Conservation (phyloP, 2,329 filamentous ascomycete genomes). For the Exophiala oligosperma region DNA sequence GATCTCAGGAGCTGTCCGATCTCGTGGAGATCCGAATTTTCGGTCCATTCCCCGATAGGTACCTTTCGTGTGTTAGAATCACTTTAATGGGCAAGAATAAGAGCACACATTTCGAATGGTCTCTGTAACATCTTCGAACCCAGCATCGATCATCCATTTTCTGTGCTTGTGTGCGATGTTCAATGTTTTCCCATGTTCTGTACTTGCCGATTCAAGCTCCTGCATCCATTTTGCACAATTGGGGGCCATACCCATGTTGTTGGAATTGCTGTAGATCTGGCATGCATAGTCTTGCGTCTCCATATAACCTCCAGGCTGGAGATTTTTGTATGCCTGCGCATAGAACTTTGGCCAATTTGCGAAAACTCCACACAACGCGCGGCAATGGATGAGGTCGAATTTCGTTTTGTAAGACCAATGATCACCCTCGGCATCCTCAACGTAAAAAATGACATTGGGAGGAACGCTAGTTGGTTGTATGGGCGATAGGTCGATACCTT, state of each 20-base stretch:
- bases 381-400: conserved; percentile 35
- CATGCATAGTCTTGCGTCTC: conserved; percentile 14
- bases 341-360: conserved; percentile 27
- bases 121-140: conserved; percentile 28
- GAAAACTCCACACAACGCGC: conserved; percentile 32
- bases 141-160: conserved; percentile 25
- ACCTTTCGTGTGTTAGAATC: conserved; percentile 9
- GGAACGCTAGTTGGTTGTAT: conserved; percentile 35
- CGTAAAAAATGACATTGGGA: conserved; percentile 34
- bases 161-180: conserved; percentile 10
- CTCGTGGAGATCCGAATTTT: conserved; percentile 29
- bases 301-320: conserved; percentile 34
- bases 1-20: conserved; percentile 25
- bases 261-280: conserved; percentile 5
- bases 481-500: conserved; percentile 41
- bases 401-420: conserved; percentile 25
- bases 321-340: conserved; percentile 27
- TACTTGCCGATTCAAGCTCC: conserved; percentile 1
- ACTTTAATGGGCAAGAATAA: background rate
- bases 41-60: conserved; percentile 33
- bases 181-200: conserved; percentile 5
- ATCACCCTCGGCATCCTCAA: conserved; percentile 35
- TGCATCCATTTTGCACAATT: background rate
- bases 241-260: background rate
- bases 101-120: background rate